phyloP scores from a whole-genome alignment of 805 yeast species.

The Lipomyces kockii region DNA sequence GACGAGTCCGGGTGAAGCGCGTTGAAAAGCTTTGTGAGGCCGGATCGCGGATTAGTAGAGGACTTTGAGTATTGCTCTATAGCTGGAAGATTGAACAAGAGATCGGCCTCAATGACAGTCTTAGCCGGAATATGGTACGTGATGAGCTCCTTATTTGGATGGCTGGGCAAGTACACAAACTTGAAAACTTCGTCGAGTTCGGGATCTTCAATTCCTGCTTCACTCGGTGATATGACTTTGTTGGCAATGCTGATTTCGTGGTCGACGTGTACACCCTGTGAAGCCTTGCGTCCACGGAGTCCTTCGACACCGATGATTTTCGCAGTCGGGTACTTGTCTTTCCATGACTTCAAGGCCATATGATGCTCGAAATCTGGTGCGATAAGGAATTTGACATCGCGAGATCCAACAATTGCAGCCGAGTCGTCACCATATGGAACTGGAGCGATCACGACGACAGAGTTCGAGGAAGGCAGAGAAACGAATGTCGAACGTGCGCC shows the following conservation, averaged over 20 bases:
- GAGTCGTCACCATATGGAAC: conserved; percentile 33
- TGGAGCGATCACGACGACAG: conserved; percentile 34
- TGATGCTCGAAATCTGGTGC: conserved; percentile 72
- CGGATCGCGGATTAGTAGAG: conserved; percentile 3
- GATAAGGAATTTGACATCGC: conserved; percentile 48
- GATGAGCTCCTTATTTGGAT: conserved; percentile 63
- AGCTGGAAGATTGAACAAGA: conserved; percentile 62
- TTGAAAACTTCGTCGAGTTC: conserved; percentile 46
- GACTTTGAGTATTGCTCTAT: conserved; percentile 49
- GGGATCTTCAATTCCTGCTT: conserved; percentile 27
- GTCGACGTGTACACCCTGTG: conserved; percentile 30
- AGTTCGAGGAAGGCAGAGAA: conserved; percentile 14
- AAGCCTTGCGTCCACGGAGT: conserved; percentile 28
- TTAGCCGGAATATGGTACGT: conserved; percentile 54
- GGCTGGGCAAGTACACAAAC: conserved; percentile 61
- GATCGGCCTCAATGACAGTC: conserved; percentile 62
- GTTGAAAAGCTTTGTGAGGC: conserved; percentile 23
- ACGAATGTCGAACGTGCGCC: conserved; percentile 36
- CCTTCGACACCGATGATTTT: conserved; percentile 60
- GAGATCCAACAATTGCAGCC: conserved; percentile 20
- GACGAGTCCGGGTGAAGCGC: conserved; percentile 17
- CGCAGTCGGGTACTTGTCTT: conserved; percentile 55
- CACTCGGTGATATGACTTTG: conserved; percentile 17
- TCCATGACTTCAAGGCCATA: conserved; percentile 62
- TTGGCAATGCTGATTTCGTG: conserved; percentile 23